These are phyloP conservation scores for Solanum chaucha DNA, from an alignment of 257 asterid genomes.

Conservation along the genomic window DNA sequence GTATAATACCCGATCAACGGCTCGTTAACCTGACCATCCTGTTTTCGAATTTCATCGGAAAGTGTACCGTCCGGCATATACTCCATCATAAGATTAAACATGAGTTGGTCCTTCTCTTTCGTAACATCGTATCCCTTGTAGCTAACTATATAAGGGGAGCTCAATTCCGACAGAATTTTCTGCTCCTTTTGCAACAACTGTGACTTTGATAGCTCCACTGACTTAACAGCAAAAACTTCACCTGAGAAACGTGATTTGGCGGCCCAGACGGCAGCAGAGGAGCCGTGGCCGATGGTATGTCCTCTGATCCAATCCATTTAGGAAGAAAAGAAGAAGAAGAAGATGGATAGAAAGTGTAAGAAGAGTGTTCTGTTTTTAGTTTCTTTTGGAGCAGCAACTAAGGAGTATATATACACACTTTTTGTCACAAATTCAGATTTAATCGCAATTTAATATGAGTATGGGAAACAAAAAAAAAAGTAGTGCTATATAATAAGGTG, in stretches of 20 bases:
- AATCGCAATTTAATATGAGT: too few species aligned
- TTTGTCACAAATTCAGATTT: too few species aligned
- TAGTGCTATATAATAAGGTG: not conserved
- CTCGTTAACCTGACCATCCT: slow-evolving; percentile 31
- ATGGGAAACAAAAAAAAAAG: too few species aligned
- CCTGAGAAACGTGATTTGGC: slow-evolving; percentile 30
- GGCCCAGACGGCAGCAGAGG: slow-evolving; percentile 51
- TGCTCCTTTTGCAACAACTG: slow-evolving; percentile 37
- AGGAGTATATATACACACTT: too few species aligned
- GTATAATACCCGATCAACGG: slow-evolving; percentile 21
- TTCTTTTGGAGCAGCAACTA: too few species aligned
- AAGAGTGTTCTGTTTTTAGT: too few species aligned
- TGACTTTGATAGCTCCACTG: slow-evolving; percentile 35
- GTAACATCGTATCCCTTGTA: slow-evolving; percentile 48
- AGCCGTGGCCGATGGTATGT: slow-evolving; percentile 55
- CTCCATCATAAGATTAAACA: slow-evolving; percentile 54
- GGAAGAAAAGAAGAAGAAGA: too few species aligned
- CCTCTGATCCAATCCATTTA: slow-evolving; percentile 76
- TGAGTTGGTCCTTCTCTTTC: slow-evolving; percentile 14
- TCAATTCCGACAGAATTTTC: slow-evolving; percentile 28
- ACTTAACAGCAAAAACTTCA: slow-evolving; percentile 52
- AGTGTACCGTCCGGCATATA: slow-evolving; percentile 38
- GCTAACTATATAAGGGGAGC: slow-evolving; percentile 27
- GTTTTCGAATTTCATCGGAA: slow-evolving; percentile 11
- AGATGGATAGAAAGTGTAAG: too few species aligned